Evolutionary conservation across 306 rosid species (phyloP).

Genomic region (Corylus americana): DNA sequence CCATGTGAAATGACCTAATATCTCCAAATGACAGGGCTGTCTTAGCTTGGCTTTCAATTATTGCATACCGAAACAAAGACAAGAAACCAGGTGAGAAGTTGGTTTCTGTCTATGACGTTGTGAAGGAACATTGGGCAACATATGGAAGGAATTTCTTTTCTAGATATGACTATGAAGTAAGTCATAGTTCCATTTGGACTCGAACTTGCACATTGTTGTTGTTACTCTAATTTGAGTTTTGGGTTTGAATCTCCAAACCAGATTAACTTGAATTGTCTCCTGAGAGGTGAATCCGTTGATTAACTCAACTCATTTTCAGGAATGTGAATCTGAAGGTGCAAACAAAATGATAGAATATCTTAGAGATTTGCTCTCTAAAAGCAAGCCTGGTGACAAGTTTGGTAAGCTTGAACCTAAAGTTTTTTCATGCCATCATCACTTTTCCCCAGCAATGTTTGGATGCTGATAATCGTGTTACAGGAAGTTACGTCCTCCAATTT

Average conservation of each 20-base stretch:
- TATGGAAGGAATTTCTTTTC: slow-evolving; percentile 96
- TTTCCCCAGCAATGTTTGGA: slow-evolving; percentile 11
- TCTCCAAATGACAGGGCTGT: slow-evolving; percentile 72
- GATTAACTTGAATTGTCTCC: slow-evolving; percentile 18
- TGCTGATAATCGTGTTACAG: slow-evolving; percentile 42
- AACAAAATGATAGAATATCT: slow-evolving; percentile 79
- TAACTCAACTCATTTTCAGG: slow-evolving; percentile 47
- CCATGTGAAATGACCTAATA: slow-evolving; percentile 23
- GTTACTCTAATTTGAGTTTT: slow-evolving; percentile 15
- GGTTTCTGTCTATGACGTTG: slow-evolving; percentile 82
- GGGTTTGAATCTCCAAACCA: neutral
- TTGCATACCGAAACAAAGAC: slow-evolving; percentile 84
- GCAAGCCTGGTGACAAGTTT: slow-evolving; percentile 76
- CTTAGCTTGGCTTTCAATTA: slow-evolving; percentile 94
- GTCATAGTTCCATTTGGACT: slow-evolving; percentile 22
- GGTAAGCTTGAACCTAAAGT: slow-evolving; percentile 51
- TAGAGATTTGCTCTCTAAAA: slow-evolving; percentile 60
- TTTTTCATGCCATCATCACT: slow-evolving; percentile 18
- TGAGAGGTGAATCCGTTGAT: slow-evolving; percentile 18
- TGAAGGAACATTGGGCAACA: slow-evolving; percentile 84
- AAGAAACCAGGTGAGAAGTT: slow-evolving; percentile 76
- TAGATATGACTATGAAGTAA: slow-evolving; percentile 91
- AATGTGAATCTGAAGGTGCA: slow-evolving; percentile 92
- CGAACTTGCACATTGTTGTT: slow-evolving; percentile 11
- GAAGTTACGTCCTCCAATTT: slow-evolving; percentile 76